Evolutionary conservation across 805 yeast genomes (phyloP).

Genomic region (Teunomyces pallodes): DNA sequence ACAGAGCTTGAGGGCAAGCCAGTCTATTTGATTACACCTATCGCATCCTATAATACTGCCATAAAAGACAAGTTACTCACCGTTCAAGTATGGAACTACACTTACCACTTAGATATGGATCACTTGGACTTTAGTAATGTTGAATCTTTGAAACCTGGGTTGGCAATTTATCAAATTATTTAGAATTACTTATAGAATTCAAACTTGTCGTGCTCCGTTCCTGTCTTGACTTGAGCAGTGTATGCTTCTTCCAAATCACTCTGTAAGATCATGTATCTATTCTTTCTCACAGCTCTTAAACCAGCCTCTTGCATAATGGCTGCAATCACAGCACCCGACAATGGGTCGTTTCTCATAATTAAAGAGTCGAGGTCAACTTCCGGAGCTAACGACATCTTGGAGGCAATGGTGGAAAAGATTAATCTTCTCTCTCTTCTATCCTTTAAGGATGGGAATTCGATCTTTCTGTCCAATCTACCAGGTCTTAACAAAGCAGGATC

Average conservation of each 20-base stretch:
- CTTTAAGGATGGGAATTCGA: slow-evolving; percentile 93
- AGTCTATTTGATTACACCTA: slow-evolving; percentile 38
- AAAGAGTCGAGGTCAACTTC: slow-evolving; percentile 95
- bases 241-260: slow-evolving; percentile 97
- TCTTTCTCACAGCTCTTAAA: slow-evolving; percentile 95
- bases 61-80: slow-evolving; percentile 11
- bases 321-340: slow-evolving; percentile 96
- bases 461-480: slow-evolving; percentile 96
- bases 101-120: slow-evolving; percentile 67
- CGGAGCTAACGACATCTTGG: slow-evolving; percentile 97
- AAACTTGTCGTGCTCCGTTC: slow-evolving; percentile 93
- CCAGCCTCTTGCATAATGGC: slow-evolving; percentile 99
- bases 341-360: slow-evolving; percentile 92
- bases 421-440: slow-evolving; percentile 98
- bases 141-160: slow-evolving; percentile 58
- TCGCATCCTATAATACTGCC: slow-evolving; percentile 28
- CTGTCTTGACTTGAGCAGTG: slow-evolving; percentile 93
- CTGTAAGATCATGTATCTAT: slow-evolving; percentile 94
- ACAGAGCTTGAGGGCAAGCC: background rate
- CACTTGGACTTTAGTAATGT: slow-evolving; percentile 56
- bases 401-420: slow-evolving; percentile 91
- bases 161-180: slow-evolving; percentile 49
- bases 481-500: slow-evolving; percentile 98
- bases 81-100: slow-evolving; percentile 26
- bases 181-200: slow-evolving; percentile 80